phyloP scores from a whole-genome alignment of 495 filamentous ascomycete genomes.

The Rhypophila decipiens region DNA sequence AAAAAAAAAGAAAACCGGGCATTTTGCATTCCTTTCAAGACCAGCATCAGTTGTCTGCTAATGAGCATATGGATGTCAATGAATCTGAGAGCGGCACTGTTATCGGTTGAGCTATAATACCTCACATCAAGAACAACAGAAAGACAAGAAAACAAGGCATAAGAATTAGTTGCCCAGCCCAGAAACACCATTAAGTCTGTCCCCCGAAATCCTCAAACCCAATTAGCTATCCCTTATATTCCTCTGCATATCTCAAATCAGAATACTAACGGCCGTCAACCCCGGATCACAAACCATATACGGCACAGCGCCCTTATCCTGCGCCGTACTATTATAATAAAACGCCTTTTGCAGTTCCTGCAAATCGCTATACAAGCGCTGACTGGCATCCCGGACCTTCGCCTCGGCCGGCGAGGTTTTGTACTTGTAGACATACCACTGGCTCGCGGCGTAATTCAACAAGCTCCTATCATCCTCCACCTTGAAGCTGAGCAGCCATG shows the following conservation, averaged over 20 bases:
- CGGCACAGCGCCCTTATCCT: conserved; percentile 30
- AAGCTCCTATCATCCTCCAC: conserved; percentile 32
- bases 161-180: no score
- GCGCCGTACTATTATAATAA: conserved; percentile 15
- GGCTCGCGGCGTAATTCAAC: conserved; percentile 30
- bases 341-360: conserved; percentile 17
- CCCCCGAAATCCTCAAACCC: background rate
- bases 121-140: no score
- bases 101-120: no score
- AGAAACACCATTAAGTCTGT: no score
- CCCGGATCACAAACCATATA: conserved; percentile 38
- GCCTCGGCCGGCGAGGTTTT: conserved; percentile 10
- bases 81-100: no score
- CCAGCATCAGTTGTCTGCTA: no score
- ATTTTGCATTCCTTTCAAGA: no score
- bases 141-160: no score
- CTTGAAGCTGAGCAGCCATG: conserved; percentile 38
- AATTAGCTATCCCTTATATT: no score
- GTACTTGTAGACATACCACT: conserved; percentile 23
- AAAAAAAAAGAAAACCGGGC: no score
- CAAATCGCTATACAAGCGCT: conserved; percentile 20
- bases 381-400: conserved; percentile 15
- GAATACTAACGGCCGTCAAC: conserved; percentile 34
- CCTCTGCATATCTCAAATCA: no score
- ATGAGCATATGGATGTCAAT: no score